Conservation (phyloP, 176 grass and related monocot species). For the Raddia distichophylla region DNA sequence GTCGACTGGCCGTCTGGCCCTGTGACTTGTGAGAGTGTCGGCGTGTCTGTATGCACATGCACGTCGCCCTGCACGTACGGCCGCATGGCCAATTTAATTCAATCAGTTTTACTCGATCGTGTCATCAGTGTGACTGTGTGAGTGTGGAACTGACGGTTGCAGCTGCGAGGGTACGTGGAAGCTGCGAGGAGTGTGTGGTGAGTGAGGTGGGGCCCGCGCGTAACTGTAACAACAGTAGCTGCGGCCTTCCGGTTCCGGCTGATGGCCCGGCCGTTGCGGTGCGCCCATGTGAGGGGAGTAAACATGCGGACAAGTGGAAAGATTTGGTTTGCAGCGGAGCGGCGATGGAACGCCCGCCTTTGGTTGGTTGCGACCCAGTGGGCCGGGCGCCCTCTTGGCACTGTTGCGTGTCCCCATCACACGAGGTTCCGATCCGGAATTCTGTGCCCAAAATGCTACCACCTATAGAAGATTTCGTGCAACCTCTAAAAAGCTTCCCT, state of each 20-base stretch:
- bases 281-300: constrained; percentile 56
- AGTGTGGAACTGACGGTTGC: background rate
- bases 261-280: background rate
- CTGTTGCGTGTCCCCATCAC: too few relatives aligned
- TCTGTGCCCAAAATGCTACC: too few relatives aligned
- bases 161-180: background rate
- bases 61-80: background rate
- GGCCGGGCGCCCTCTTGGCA: too few relatives aligned
- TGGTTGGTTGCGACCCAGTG: background rate
- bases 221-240: constrained; percentile 46
- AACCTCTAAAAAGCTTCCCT: too few relatives aligned
- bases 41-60: constrained; percentile 6
- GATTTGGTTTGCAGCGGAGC: constrained; percentile 4
- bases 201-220: background rate
- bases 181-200: too few relatives aligned
- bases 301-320: constrained; percentile 37
- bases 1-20: background rate
- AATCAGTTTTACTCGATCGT: too few relatives aligned
- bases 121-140: too few relatives aligned
- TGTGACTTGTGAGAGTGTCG: constrained; percentile 7
- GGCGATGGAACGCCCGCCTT: background rate
- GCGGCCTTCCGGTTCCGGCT: constrained; percentile 1
- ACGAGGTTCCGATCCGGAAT: too few relatives aligned
- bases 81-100: background rate
- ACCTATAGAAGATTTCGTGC: too few relatives aligned